A percentile compares a stretch with the other conserved stretches of the same genome.
Evolutionary conservation across 768 basidiomycete species (phyloP).

Genomic region (Antrodiella citrinella): DNA sequence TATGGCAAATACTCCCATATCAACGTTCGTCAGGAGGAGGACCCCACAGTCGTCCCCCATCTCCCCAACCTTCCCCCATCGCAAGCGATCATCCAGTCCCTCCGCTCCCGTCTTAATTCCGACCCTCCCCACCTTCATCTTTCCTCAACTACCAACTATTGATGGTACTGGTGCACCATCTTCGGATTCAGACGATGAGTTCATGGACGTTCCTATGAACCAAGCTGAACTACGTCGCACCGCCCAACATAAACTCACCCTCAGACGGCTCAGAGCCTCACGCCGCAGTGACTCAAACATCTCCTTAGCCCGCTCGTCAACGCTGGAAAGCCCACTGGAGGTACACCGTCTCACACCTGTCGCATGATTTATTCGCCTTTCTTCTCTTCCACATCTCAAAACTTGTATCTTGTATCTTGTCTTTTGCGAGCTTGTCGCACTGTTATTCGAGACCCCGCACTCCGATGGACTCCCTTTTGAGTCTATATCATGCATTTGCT

Average conservation of each 20-base stretch:
- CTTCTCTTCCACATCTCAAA: neutral
- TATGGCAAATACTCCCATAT: conserved; percentile 55
- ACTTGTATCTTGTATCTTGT: neutral
- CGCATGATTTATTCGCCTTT: neutral
- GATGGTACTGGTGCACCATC: conserved; percentile 7
- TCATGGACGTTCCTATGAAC: conserved; percentile 7
- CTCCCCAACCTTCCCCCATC: conserved; percentile 50
- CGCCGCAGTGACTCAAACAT: neutral
- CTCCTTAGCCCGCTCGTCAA: neutral
- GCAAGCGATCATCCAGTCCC: conserved; percentile 22
- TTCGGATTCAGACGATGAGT: conserved; percentile 22
- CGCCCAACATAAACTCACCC: neutral
- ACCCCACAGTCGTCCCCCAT: conserved; percentile 70
- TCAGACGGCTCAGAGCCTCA: neutral
- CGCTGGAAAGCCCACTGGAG: neutral
- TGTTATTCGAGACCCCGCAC: neutral
- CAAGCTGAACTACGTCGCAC: neutral
- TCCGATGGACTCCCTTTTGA: neutral
- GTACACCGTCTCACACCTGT: neutral
- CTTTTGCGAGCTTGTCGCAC: neutral
- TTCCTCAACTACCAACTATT: conserved; percentile 11
- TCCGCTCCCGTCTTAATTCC: conserved; percentile 55
- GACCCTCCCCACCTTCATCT: conserved; percentile 41
- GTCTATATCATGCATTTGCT: neutral
- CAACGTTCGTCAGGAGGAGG: conserved; percentile 70